Evolutionary conservation across 306 rosid genomes (phyloP).

Genomic region (Astragalus glycyphyllos): DNA sequence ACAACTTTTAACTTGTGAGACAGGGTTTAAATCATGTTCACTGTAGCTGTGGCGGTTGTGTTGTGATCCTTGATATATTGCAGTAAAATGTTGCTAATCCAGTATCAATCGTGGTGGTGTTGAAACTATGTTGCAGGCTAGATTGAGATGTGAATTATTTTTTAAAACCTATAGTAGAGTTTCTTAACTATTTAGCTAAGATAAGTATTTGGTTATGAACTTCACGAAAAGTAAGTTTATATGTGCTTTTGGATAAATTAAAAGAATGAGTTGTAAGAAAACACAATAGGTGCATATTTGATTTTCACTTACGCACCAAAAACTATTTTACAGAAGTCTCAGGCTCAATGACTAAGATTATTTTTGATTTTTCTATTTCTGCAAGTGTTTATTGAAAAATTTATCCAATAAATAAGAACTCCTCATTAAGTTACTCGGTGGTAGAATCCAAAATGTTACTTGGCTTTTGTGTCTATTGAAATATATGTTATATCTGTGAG

Average conservation of each 20-base stretch:
- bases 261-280: neutral
- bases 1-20: neutral
- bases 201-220: neutral
- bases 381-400: constrained; percentile 14
- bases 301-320: too few species aligned
- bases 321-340: neutral
- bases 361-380: neutral
- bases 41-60: too few species aligned
- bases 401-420: constrained; percentile 19
- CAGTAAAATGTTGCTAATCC: too few species aligned
- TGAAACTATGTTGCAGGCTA: too few species aligned
- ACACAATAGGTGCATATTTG: neutral
- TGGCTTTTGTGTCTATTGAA: constrained; percentile 20
- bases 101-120: too few species aligned
- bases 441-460: constrained; percentile 7
- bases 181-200: neutral
- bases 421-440: neutral
- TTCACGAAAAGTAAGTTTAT: neutral
- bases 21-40: too few species aligned
- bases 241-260: neutral
- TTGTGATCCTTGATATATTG: too few species aligned
- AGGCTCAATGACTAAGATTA: neutral
- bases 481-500: neutral
- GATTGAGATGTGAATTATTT: too few species aligned
- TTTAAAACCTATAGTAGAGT: neutral